A percentile compares a stretch with the other conserved stretches of the same genome.
Conservation (phyloP, 495 filamentous ascomycete species). For the Physcia stellaris region DNA sequence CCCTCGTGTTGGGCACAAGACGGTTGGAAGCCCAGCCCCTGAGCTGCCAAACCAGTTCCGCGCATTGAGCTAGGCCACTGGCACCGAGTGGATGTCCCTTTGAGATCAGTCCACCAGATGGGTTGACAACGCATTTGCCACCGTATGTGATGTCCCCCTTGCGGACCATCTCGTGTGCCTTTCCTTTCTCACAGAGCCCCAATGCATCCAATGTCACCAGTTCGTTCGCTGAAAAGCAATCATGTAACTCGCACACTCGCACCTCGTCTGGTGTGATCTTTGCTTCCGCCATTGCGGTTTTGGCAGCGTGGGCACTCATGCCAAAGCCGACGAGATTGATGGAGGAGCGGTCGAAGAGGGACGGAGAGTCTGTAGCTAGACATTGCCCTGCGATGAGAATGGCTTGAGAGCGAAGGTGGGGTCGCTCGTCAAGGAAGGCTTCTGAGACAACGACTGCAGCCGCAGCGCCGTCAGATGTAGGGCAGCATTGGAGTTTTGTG, state of each 20-base stretch:
- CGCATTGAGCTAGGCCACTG: constrained; percentile 85
- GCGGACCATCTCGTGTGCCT: constrained; percentile 87
- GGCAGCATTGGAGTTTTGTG: constrained; percentile 69
- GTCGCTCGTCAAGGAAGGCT: constrained; percentile 72
- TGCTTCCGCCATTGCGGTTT: constrained; percentile 60
- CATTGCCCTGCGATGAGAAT: constrained; percentile 79
- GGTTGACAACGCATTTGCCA: constrained; percentile 78
- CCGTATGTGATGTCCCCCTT: constrained; percentile 86
- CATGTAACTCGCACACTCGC: constrained; percentile 83
- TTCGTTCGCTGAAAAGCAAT: constrained; percentile 96
- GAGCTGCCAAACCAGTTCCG: constrained; percentile 92
- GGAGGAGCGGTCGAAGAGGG: constrained; percentile 57
- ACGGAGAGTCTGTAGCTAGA: constrained; percentile 66
- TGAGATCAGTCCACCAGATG: constrained; percentile 83
- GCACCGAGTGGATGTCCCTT: constrained; percentile 95
- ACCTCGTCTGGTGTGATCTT: constrained; percentile 54
- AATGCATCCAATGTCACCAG: constrained; percentile 80
- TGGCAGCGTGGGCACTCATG: constrained; percentile 53
- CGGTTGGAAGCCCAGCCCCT: constrained; percentile 94
- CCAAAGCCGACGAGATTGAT: constrained; percentile 79
- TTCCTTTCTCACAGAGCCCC: constrained; percentile 62
- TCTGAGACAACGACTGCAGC: constrained; percentile 85
- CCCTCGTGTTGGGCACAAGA: constrained; percentile 48
- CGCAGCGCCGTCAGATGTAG: constrained; percentile 84
- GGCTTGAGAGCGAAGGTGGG: constrained; percentile 64